Conservation (phyloP, 2,329 filamentous ascomycete species). For the Penicillium sp. region DNA sequence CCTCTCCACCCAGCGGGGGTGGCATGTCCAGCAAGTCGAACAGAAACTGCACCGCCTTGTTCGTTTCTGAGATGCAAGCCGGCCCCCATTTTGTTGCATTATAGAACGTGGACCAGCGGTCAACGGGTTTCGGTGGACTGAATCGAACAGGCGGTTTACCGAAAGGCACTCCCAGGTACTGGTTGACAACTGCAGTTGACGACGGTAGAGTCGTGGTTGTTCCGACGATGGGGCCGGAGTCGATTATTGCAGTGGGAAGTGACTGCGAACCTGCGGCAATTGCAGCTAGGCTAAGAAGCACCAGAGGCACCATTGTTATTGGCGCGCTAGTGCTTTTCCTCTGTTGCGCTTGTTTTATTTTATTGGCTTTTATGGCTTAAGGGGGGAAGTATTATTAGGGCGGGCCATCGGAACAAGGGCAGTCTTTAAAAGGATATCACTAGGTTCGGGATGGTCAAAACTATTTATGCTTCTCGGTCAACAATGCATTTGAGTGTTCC, state of each 20-base stretch:
- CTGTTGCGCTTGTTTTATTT: too few species aligned
- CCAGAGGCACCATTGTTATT: background rate
- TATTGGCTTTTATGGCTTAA: background rate
- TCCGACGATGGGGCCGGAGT: slow-evolving; percentile 33
- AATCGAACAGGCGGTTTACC: slow-evolving; percentile 33
- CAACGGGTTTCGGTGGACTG: slow-evolving; percentile 22
- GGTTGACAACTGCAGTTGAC: slow-evolving; percentile 26
- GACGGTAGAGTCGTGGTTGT: slow-evolving; percentile 29
- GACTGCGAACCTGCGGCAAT: background rate
- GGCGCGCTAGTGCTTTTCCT: background rate
- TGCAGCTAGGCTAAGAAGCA: background rate
- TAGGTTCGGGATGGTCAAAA: background rate
- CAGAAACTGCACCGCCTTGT: slow-evolving; percentile 35
- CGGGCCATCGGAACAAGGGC: background rate
- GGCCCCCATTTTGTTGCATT: slow-evolving; percentile 30
- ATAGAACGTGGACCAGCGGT: slow-evolving; percentile 21
- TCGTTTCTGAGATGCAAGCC: slow-evolving; percentile 36
- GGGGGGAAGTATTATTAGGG: background rate
- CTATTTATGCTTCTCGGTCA: slow-evolving; percentile 1
- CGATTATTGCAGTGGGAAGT: slow-evolving; percentile 27
- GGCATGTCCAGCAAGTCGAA: slow-evolving; percentile 34
- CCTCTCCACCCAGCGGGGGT: slow-evolving; percentile 26
- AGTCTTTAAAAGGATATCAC: background rate
- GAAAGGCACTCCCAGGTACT: slow-evolving; percentile 39
- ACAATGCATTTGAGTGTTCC: background rate